Base-by-base conservation (phyloP, 768 basidiomycete genomes). In the Mycena amicta region DNA sequence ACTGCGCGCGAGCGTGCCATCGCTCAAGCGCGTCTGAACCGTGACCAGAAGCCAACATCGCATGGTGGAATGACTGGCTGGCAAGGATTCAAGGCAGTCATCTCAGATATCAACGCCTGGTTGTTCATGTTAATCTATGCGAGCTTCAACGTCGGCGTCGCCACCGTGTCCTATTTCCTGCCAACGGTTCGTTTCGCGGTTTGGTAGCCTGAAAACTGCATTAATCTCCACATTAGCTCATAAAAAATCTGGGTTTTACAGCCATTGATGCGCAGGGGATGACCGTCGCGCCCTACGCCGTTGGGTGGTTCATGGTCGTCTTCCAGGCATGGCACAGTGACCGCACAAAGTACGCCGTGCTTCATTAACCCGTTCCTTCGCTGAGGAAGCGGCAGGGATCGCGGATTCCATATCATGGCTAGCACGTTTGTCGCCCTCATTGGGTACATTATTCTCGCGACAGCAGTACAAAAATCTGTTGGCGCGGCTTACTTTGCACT, bases 1-100 rank as follows among this genome's bases (percentile, higher is more conserved):
- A 80, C 75, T 12, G 79, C 77, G 1, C 77, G 81, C 33, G 80
- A 86, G 66, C 70, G 75, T 23, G 79, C 83, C 22, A 85, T 85
- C 41, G 83, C 83, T 2, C 81, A 83, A 67, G 82, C 83, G n/a
- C 74, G 83, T 11, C 65, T 85, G 18, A 80, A 83, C 53, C 71
- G 78, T 16, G 82, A 84, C 62, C 83, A 85, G 53, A 82, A 76
- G 57, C 83, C 83, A 18, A 78, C 78, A 47, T 83, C 82, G 2
- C 83, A 84, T 65, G 83, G 83, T 27, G 83, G 83, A 20, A 81
- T 83, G 81, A 77, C 69, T 20, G 83, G 82, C 18, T 83, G 80
- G 83, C 67, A 78, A 60, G 83, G 82, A 5, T 78, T 85, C 68
- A 82, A 81, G 54, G 79, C 77, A n/a, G 67, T 85, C 46, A 66